Conservation (phyloP, 1,284 basidiomycete species). For the Cystobasidium pallidum region DNA sequence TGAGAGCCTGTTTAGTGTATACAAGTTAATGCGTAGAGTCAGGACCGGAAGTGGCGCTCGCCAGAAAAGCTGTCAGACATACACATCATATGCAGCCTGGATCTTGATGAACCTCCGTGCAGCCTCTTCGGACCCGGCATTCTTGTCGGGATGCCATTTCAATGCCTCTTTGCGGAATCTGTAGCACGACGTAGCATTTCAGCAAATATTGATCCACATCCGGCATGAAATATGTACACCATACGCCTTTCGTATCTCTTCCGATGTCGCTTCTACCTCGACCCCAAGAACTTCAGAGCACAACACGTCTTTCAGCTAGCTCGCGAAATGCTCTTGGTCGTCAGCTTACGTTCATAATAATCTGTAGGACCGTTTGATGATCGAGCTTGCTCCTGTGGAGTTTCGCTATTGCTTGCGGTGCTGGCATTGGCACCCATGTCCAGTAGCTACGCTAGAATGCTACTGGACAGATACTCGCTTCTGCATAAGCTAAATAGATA, state of each 20-base stretch:
- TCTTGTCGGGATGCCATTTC: constrained; percentile 59
- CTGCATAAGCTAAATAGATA: no score
- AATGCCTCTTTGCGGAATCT: constrained; percentile 54
- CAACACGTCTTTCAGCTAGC: not conserved
- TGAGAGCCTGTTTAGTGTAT: constrained; percentile 65
- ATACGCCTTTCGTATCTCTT: constrained; percentile 54
- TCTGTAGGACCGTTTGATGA: constrained; percentile 17
- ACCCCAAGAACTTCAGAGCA: constrained; percentile 50
- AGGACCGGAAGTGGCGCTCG: no score
- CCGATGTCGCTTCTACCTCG: constrained; percentile 46
- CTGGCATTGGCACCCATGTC: constrained; percentile 36
- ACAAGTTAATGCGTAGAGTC: constrained; percentile 17
- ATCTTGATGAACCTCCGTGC: constrained; percentile 84
- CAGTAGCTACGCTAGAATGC: constrained; percentile 11
- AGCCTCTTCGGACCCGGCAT: constrained; percentile 67
- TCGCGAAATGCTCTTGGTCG: no score
- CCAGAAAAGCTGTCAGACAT: no score
- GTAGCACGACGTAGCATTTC: not conserved
- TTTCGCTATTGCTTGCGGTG: constrained; percentile 4
- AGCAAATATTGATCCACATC: not conserved
- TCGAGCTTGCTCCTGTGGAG: constrained; percentile 3
- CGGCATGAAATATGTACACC: not conserved
- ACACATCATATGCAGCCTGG: constrained; percentile 92
- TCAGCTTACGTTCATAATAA: constrained; percentile 23
- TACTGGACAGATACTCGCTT: constrained; percentile 1